These are phyloP conservation scores for Usnea hakonensis DNA, from an alignment of 495 filamentous ascomycete genomes.

Conservation along the genomic window DNA sequence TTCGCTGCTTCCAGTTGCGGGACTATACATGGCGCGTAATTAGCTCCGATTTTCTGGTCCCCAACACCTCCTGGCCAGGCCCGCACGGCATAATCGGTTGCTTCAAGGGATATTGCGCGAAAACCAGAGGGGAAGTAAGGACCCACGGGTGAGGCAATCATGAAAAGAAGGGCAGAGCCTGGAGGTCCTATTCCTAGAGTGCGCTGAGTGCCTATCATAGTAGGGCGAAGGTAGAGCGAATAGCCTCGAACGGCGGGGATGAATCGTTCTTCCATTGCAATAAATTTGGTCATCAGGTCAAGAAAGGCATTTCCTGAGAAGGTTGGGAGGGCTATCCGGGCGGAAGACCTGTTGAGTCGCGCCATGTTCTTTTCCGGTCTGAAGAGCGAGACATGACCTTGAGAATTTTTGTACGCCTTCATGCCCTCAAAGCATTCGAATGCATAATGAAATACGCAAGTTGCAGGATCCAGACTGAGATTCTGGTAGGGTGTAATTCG, in stretches of 20 bases:
- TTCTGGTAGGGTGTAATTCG: constrained; percentile 90
- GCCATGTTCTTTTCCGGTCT: constrained; percentile 95
- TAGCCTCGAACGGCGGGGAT: constrained; percentile 78
- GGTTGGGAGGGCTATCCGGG: constrained; percentile 84
- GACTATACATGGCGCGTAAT: constrained; percentile 93
- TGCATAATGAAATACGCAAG: constrained; percentile 97
- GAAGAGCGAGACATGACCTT: constrained; percentile 74
- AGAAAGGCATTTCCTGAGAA: constrained; percentile 65
- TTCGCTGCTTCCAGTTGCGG: constrained; percentile 85
- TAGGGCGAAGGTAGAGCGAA: constrained; percentile 88
- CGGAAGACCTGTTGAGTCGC: constrained; percentile 78
- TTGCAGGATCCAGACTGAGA: constrained; percentile 88
- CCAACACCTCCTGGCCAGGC: constrained; percentile 97
- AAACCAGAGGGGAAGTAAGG: constrained; percentile 98
- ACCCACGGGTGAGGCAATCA: constrained; percentile 94
- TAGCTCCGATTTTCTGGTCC: constrained; percentile 95
- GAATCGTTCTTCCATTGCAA: constrained; percentile 74
- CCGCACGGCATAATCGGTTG: constrained; percentile 87
- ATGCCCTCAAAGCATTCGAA: constrained; percentile 97
- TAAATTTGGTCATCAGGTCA: constrained; percentile 70
- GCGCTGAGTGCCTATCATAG: constrained; percentile 91
- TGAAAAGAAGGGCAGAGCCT: constrained; percentile 80
- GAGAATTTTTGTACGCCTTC: constrained; percentile 88
- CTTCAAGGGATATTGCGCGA: constrained; percentile 90
- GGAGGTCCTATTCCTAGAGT: constrained; percentile 88